Evolutionary conservation across 2,329 filamentous ascomycete species (phyloP).

Genomic region (Dactylellina cionopaga): DNA sequence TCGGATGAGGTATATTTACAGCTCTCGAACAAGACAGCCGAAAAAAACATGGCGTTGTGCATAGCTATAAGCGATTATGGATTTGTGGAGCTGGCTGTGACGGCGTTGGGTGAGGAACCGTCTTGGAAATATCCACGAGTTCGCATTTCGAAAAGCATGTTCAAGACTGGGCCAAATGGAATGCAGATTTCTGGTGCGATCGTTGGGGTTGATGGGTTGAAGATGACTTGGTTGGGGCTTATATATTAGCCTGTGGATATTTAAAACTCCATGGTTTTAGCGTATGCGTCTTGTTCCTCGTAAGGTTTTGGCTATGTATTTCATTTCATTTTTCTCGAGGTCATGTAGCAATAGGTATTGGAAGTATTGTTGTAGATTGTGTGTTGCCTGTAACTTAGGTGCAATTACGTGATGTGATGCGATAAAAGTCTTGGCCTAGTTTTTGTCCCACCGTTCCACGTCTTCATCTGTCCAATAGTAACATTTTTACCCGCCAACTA

Average conservation of each 20-base stretch:
- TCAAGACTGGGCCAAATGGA: not conserved
- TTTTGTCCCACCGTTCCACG: slow-evolving; percentile 7
- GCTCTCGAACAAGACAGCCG: not conserved
- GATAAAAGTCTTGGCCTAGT: slow-evolving; percentile 5
- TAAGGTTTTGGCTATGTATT: not conserved
- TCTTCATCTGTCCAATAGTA: slow-evolving; percentile 2
- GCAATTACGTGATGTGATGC: slow-evolving; percentile 43
- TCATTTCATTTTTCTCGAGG: not conserved
- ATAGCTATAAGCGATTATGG: not conserved
- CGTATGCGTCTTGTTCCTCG: too few species aligned
- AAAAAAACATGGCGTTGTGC: not conserved
- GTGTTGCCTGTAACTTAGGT: slow-evolving; percentile 30
- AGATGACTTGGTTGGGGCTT: not conserved
- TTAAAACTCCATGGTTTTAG: too few species aligned
- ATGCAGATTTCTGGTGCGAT: not conserved
- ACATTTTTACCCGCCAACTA: not conserved
- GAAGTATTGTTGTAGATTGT: slow-evolving; percentile 28
- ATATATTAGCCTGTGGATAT: not conserved
- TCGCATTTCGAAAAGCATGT: not conserved
- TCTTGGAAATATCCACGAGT: not conserved
- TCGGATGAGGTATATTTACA: slow-evolving; percentile 23
- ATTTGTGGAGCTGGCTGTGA: not conserved
- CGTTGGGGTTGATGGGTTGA: slow-evolving; percentile 5
- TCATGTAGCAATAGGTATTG: not conserved
- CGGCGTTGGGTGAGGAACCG: not conserved